Percentiles rank a stretch among this genome's conserved stretches.
phyloP scores from a whole-genome alignment of 345 rosid species.

The Melastoma malabathricum region DNA sequence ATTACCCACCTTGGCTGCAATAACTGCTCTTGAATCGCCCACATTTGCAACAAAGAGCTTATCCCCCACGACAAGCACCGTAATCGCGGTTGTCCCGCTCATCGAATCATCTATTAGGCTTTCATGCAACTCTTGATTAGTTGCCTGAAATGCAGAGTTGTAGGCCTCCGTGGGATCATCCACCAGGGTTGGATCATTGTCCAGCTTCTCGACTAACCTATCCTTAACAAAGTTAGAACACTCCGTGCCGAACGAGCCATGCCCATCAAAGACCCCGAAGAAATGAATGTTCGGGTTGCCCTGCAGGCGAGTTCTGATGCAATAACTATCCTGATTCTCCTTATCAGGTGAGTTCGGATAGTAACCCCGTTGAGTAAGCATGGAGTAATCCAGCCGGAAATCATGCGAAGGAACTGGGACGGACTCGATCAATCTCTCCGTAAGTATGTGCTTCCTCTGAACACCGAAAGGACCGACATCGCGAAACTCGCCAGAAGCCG shows the following conservation, averaged over 20 bases:
- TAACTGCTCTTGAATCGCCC: constrained; percentile 95
- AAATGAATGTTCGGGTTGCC: no score
- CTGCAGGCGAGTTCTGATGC: no score
- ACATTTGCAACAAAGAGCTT: constrained; percentile 41
- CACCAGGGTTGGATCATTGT: constrained; percentile 41
- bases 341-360: constrained; percentile 73
- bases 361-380: constrained; percentile 67
- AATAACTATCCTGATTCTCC: constrained; percentile 51
- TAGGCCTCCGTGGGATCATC: constrained; percentile 71
- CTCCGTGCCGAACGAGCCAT: constrained; percentile 22
- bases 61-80: constrained; percentile 81
- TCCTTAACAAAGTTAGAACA: constrained; percentile 75
- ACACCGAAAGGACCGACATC: constrained; percentile 13
- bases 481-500: constrained; percentile 25
- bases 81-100: constrained; percentile 95
- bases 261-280: no score
- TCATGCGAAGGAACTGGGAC: constrained; percentile 53
- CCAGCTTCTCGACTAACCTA: constrained; percentile 51
- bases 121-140: constrained; percentile 52
- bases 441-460: constrained; percentile 29
- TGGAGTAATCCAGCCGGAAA: constrained; percentile 65
- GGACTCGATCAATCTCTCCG: constrained; percentile 45
- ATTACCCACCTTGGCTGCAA: constrained; percentile 57
- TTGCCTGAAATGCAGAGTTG: constrained; percentile 43
- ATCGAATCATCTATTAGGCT: constrained; percentile 72